Evolutionary conservation across 2,329 filamentous ascomycete genomes (phyloP).

Genomic region (Phaeosphaeriaceae sp.): DNA sequence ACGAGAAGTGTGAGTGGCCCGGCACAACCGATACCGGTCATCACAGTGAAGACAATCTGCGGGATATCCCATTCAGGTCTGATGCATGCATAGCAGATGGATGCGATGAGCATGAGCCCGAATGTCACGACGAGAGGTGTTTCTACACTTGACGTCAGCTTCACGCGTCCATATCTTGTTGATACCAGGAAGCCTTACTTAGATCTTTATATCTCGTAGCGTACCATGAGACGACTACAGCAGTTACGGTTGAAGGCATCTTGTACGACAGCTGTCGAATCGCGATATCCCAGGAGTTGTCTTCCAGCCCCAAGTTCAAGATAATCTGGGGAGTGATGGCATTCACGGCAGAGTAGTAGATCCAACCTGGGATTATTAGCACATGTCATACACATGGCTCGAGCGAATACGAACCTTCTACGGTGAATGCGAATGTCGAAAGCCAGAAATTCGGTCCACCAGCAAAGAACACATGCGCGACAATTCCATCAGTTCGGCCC

Average conservation of each 20-base stretch:
- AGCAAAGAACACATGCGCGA: conserved; percentile 64
- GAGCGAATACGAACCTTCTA: conserved; percentile 55
- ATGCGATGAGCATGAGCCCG: conserved; percentile 33
- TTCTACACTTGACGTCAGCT: conserved; percentile 13
- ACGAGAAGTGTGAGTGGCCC: conserved; percentile 42
- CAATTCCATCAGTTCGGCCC: conserved; percentile 60
- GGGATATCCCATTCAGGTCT: conserved; percentile 30
- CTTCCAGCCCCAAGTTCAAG: conserved; percentile 40
- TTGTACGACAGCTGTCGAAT: conserved; percentile 38
- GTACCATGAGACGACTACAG: conserved; percentile 34
- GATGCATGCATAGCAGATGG: conserved; percentile 36
- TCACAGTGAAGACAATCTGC: conserved; percentile 35
- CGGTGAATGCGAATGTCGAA: conserved; percentile 62
- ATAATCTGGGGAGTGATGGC: conserved; percentile 41
- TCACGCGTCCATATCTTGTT: not conserved
- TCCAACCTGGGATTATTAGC: conserved; percentile 66
- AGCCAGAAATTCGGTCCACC: conserved; percentile 62
- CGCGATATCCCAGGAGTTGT: conserved; percentile 38
- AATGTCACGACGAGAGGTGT: conserved; percentile 36
- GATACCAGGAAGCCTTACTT: conserved; percentile 14
- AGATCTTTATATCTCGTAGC: conserved; percentile 39
- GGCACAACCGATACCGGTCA: conserved; percentile 36
- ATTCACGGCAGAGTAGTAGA: conserved; percentile 54
- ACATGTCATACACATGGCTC: conserved; percentile 47
- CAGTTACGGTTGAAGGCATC: conserved; percentile 30